These are phyloP conservation scores for Aspergillus caelatus DNA, from an alignment of 2,329 filamentous ascomycete genomes.

Conservation along the genomic window DNA sequence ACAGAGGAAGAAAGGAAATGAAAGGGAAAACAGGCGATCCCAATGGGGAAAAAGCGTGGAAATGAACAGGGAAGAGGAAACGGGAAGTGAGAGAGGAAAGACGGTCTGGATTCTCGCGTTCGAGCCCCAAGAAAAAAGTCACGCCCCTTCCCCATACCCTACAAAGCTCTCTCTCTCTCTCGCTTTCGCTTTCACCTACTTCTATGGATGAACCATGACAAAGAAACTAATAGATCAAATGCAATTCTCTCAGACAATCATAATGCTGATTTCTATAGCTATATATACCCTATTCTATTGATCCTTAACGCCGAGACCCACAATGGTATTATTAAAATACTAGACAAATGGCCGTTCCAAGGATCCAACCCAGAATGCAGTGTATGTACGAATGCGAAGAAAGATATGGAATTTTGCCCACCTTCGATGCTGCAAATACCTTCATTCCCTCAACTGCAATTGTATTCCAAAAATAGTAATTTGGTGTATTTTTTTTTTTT, in stretches of 20 bases:
- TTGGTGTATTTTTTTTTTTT: not conserved
- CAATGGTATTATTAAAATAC: not conserved
- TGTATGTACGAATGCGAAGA: not conserved
- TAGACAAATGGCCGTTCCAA: not conserved
- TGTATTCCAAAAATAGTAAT: not conserved
- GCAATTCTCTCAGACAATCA: not conserved
- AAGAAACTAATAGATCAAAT: not conserved
- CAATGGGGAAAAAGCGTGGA: not conserved
- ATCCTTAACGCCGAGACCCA: not conserved
- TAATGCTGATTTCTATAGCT: not conserved
- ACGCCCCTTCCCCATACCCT: not conserved
- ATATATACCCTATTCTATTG: not conserved
- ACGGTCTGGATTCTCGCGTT: constrained; percentile 1
- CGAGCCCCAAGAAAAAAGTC: not conserved
- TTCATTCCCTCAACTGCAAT: not conserved
- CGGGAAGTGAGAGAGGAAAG: constrained; percentile 4
- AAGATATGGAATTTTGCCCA: not conserved
- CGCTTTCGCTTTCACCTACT: not conserved
- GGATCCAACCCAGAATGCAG: not conserved
- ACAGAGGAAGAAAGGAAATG: not conserved
- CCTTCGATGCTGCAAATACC: not conserved
- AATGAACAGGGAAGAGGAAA: constrained; percentile 9
- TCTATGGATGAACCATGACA: not conserved
- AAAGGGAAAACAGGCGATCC: not conserved
- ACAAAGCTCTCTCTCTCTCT: not conserved